Base-by-base conservation (phyloP, 2,329 filamentous ascomycete genomes). In the Paecilomyces niveus region DNA sequence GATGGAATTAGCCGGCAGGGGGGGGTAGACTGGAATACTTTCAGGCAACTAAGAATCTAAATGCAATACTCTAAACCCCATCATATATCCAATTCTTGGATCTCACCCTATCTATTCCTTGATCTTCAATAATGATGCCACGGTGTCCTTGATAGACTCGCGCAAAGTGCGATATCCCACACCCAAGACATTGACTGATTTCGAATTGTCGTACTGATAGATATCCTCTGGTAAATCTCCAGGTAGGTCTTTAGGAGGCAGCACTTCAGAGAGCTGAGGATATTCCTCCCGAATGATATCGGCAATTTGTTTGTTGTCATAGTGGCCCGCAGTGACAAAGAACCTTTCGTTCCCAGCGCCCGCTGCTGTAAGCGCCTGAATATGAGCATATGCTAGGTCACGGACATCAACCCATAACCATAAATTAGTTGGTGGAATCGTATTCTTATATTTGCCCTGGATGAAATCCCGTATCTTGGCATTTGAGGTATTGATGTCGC, bases 401-500 rank as follows among this genome's bases (percentile, higher is more conserved):
- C 76, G 75, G 13, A 80, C 78, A 72, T 79, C 68, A 2, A 87
- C 82, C 76, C 83, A 88, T 1, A 85, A 75, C 66, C 77, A 85
- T 0, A 81, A 80, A 0, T 80, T 81, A 0, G 84, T 88, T 0
- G 84, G 78, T 0, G 82, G 78, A 9, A 89, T 79, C 26, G 79
- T 77, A 1, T 82, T 74, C 62, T 83, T 85, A 68, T 77, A 81
- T 59, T 83, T 81, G 18, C 88, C 89, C 5, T 79, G 81, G n/a
- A 87, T 79, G 55, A 89, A 74, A 61, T 87, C 80, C 9, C 83
- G 77, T 57, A 90, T 81, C 22, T 86, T 82, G 64, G 85, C 81
- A 70, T 91, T 92, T 11, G 87, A 89, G 1, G 87, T 89, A 74
- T 92, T 92, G 61, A 92, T 76, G 1, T 76, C 76, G n/a, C 84